A percentile compares a stretch with the other conserved stretches of the same genome.
Evolutionary conservation across 2,329 filamentous ascomycete genomes (phyloP).

Genomic region (Hymenoscyphus fructigenus): DNA sequence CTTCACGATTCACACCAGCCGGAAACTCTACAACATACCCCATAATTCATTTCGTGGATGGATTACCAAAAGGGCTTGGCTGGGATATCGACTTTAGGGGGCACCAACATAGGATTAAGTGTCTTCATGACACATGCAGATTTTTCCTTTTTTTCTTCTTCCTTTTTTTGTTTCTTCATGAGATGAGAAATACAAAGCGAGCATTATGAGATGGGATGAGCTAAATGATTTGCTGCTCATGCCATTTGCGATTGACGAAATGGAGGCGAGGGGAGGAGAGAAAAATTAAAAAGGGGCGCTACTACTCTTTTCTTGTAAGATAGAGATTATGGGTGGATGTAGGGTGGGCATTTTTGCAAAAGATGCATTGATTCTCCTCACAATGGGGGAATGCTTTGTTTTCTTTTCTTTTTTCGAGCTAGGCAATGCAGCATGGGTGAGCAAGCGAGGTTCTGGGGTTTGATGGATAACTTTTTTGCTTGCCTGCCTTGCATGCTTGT

Average conservation of each 20-base stretch:
- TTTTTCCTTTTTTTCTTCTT: slow-evolving; percentile 4
- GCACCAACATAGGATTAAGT: not conserved
- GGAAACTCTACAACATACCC: not conserved
- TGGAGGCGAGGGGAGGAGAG: not conserved
- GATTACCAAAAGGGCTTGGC: not conserved
- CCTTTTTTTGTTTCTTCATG: slow-evolving; percentile 7
- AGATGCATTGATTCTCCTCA: not conserved
- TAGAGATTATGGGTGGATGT: not conserved
- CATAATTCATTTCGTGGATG: not conserved
- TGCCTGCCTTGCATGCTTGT: not conserved
- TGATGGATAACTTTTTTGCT: not conserved
- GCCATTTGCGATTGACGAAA: not conserved
- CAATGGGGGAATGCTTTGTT: not conserved
- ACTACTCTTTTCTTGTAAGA: slow-evolving; percentile 2
- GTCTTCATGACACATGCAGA: not conserved
- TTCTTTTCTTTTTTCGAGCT: not conserved
- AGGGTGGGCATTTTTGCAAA: not conserved
- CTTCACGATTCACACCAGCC: not conserved
- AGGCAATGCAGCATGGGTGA: not conserved
- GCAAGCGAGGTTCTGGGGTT: not conserved
- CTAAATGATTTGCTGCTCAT: slow-evolving; percentile 6
- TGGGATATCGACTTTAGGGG: not conserved
- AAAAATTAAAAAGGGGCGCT: not conserved
- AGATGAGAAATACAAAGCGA: slow-evolving; percentile 8
- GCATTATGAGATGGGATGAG: slow-evolving; percentile 13